Base-by-base conservation (phyloP, 192 early-diverging fungal genomes). In the Coemansia sp. region DNA sequence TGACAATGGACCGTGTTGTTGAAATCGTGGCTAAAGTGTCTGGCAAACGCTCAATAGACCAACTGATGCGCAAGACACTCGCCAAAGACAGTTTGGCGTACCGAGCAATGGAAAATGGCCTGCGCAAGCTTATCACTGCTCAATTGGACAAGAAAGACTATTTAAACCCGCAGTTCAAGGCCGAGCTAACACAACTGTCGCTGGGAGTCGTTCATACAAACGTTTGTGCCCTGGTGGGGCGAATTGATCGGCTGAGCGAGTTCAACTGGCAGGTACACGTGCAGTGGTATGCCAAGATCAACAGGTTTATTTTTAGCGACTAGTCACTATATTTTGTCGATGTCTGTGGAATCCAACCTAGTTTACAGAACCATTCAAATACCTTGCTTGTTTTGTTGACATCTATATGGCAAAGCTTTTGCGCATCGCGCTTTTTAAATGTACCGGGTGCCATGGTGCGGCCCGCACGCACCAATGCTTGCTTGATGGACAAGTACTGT, bases 351-450 rank as follows among this genome's bases (percentile, higher is more conserved):
- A 97, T 84, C 95, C 95, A 97, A 45, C 90, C 92, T 15, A 94
- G 78, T 62, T 88, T 84, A 17, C 86, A 88, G 80, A 95, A 97
- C 84, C 91, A 91, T 56, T 93, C 92, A 82, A 89, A 94, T 3
- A 97, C 81, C 58, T 89, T 85, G 71, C 87, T 89, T 35, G 88
- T 88, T 77, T 97, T 97, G 81, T 97, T 97, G 63, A 97, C 93
- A 74, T 97, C 95, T 12, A 97, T 88, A 27, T 90, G 84, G 57
- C 88, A 93, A 63, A 94, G 83, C 69, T 89, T 90, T 77, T 97
- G 92, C 8, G 95, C 95, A 66, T 94, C 93, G 50, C 89, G 87
- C 71, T 97, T 97, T 67, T 79, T 79, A 52, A 79, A 79, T 2
- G 70, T 70, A 10, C 70, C 70, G 0, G 66, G 47, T 10, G 64